A percentile compares a stretch with the other conserved stretches of the same genome.
Conservation (phyloP, 306 rosid genomes). For the Prunus fruticosa region DNA sequence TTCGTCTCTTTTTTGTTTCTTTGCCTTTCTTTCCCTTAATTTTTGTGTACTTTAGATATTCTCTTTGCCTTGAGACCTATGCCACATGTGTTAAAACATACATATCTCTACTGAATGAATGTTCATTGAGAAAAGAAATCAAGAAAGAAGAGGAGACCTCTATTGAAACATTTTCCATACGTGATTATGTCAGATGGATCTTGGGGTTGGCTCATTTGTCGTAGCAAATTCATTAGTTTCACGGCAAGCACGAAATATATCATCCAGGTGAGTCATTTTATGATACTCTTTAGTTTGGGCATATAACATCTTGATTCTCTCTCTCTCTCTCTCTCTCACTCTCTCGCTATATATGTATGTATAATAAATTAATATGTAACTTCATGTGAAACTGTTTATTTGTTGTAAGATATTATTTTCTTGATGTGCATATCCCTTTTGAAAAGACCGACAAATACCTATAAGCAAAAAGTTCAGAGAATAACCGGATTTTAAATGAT, state of each 20-base stretch:
- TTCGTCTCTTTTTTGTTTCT: background rate
- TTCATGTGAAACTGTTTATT: background rate
- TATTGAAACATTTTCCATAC: background rate
- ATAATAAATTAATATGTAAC: background rate
- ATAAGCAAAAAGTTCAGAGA: background rate
- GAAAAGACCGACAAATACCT: background rate
- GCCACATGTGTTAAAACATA: background rate
- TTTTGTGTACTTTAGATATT: background rate
- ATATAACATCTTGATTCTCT: background rate
- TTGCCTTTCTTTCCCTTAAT: background rate
- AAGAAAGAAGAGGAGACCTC: background rate
- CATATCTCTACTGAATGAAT: background rate
- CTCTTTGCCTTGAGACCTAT: background rate
- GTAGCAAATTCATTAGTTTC: constrained; percentile 80
- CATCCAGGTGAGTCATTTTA: constrained; percentile 53
- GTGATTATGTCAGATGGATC: constrained; percentile 74
- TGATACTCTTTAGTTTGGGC: constrained; percentile 11
- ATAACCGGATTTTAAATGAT: background rate
- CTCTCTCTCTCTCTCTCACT: background rate
- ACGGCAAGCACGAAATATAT: constrained; percentile 72
- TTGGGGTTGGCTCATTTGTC: constrained; percentile 94
- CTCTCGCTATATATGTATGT: background rate
- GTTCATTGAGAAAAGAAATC: background rate
- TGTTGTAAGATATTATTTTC: background rate
- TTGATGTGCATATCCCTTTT: background rate